Base-by-base conservation (phyloP, 495 filamentous ascomycete species). In the Cladorrhinum samala region DNA sequence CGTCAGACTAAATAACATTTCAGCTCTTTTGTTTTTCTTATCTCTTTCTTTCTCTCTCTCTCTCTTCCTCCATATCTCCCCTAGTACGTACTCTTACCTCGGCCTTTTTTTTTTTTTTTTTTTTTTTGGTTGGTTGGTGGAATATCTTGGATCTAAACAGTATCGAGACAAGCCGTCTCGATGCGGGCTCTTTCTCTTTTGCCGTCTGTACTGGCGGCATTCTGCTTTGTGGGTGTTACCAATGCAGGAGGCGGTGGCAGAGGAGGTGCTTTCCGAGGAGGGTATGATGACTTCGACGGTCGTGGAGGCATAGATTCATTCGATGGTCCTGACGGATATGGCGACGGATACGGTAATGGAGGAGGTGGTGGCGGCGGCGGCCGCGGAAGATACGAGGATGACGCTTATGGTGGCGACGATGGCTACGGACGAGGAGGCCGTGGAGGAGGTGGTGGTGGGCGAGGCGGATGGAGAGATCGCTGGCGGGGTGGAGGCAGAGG, bases 271-370 rank as follows among this genome's bases (percentile, higher is more conserved):
- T 43, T 41, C 50, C 40, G 53, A 19, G 19, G 9, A 55, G 21
- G 33, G 44, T n/a, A 39, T 54, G 24, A 46, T 33, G 27, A 33
- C 17, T 41, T 56, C 16, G 47, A 40, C 9, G 40, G 45, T 2
- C 42, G 49, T 11, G 57, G 57, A 2, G 51, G 25, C 25, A 18
- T 46, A 23, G 45, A 41, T 19, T 27, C 20, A 9, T 47, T 49
- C 38, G 52, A 60, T 6, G 54, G 57, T 54, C 27, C 27, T 33
- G 27, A 33, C 11, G 27, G 27, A 11, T 33, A 33, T 33, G 27
- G 27, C 11, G 27, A 33, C 11, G 27, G 27, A 33, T 33, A 33
- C 27, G 27, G 27, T 11, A 33, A 11, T 17, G 39, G 39, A 14
- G 39, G 39, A n/a, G 8, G 39, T 41, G 39, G 39, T 9, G n/a